Evolutionary conservation across 768 basidiomycete genomes (phyloP).

Genomic region (Pleurotus cornucopiae): DNA sequence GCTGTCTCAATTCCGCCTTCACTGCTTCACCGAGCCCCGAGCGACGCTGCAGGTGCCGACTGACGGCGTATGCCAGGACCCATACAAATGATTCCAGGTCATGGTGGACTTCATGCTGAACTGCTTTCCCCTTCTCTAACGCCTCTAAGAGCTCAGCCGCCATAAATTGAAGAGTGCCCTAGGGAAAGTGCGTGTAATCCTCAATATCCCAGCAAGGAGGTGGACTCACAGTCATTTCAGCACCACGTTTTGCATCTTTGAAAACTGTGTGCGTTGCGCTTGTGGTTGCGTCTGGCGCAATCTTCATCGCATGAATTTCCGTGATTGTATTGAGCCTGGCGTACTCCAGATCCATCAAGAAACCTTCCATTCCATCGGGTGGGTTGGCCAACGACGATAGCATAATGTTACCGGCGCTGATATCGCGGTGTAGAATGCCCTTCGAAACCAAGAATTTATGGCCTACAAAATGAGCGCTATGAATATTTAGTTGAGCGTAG

Average conservation of each 20-base stretch:
- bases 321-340: constrained; percentile 10
- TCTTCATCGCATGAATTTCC: neutral
- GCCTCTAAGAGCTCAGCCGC: constrained; percentile 10
- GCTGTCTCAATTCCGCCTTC: no score
- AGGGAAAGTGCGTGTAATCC: neutral
- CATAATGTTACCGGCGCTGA: constrained; percentile 9
- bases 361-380: constrained; percentile 15
- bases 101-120: constrained; percentile 1
- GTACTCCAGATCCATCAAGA: constrained; percentile 27
- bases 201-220: neutral
- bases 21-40: neutral
- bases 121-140: neutral
- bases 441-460: constrained; percentile 16
- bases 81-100: constrained; percentile 10
- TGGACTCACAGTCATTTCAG: constrained; percentile 11
- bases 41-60: neutral
- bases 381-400: constrained; percentile 17
- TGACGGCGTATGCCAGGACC: constrained; percentile 7
- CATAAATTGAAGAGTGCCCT: constrained; percentile 23
- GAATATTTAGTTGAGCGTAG: neutral
- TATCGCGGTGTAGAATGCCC: constrained; percentile 27
- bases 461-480: constrained; percentile 10
- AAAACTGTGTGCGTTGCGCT: constrained; percentile 6
- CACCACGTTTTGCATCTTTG: constrained; percentile 9
- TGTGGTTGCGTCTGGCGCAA: neutral